These are phyloP conservation scores for Apiospora aurea DNA, from an alignment of 2,329 filamentous ascomycete genomes.

Conservation along the genomic window DNA sequence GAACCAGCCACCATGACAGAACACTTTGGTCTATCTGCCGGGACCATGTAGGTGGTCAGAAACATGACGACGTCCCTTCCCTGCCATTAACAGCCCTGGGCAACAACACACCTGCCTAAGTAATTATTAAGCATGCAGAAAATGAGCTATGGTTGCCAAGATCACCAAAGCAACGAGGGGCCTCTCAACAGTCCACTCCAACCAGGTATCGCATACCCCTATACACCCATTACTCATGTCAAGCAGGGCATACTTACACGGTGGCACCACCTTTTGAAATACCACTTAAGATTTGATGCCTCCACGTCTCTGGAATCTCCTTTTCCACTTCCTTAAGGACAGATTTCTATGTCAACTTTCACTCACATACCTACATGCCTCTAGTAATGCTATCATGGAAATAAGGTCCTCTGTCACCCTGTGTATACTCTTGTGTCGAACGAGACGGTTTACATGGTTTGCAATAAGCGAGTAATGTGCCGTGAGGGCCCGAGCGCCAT, in stretches of 20 bases:
- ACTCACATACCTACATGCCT: not conserved
- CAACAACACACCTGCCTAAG: not conserved
- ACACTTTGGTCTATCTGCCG: not conserved
- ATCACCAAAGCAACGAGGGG: slow-evolving; percentile 4
- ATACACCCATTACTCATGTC: slow-evolving; percentile 4
- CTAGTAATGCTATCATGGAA: not conserved
- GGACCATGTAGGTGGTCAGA: not conserved
- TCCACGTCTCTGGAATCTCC: not conserved
- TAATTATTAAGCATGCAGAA: not conserved
- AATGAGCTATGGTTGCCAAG: slow-evolving; percentile 1
- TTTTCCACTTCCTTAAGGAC: not conserved
- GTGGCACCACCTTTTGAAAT: not conserved
- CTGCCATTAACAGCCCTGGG: not conserved
- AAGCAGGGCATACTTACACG: not conserved
- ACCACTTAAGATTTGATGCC: not conserved
- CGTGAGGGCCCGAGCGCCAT: not conserved
- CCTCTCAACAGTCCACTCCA: not conserved
- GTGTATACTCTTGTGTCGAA: not conserved
- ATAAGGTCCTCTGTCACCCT: not conserved
- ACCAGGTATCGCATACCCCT: not conserved
- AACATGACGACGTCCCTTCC: not conserved
- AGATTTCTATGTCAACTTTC: not conserved
- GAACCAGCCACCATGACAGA: not conserved
- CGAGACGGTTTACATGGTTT: not conserved
- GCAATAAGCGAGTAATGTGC: slow-evolving; percentile 9